Conservation (phyloP, 2,329 filamentous ascomycete species). For the Sporothrix inflata region DNA sequence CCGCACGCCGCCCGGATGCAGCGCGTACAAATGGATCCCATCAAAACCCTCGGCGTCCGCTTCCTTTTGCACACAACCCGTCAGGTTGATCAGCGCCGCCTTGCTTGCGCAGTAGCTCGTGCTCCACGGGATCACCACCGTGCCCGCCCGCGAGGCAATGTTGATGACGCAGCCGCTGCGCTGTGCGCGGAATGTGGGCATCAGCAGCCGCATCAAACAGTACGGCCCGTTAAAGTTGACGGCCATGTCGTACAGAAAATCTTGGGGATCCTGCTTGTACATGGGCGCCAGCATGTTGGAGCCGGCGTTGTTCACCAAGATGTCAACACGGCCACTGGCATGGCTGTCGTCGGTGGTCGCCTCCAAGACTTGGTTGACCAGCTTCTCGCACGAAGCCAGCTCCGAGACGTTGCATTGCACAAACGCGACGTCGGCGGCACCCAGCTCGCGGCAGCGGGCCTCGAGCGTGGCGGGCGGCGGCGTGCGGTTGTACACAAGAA, state of each 20-base stretch:
- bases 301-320: constrained; percentile 39
- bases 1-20: constrained; percentile 41
- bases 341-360: not conserved
- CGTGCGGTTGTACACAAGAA: constrained; percentile 40
- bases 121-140: constrained; percentile 36
- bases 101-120: constrained; percentile 43
- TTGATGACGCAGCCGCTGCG: constrained; percentile 40
- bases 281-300: constrained; percentile 39
- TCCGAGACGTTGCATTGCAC: constrained; percentile 7
- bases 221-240: constrained; percentile 38
- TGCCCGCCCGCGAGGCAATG: constrained; percentile 40
- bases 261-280: constrained; percentile 36
- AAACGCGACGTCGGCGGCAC: not conserved
- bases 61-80: constrained; percentile 40
- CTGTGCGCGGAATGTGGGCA: constrained; percentile 37
- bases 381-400: not conserved
- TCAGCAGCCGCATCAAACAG: constrained; percentile 39
- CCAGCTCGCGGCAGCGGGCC: not conserved
- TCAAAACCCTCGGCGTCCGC: constrained; percentile 38
- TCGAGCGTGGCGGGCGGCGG: constrained; percentile 30
- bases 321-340: not conserved
- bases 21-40: constrained; percentile 39
- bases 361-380: not conserved
- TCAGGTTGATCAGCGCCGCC: constrained; percentile 41
- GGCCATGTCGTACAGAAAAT: constrained; percentile 36